Base-by-base conservation (phyloP, 257 asterid species). In the Gentiana macrophylla region DNA sequence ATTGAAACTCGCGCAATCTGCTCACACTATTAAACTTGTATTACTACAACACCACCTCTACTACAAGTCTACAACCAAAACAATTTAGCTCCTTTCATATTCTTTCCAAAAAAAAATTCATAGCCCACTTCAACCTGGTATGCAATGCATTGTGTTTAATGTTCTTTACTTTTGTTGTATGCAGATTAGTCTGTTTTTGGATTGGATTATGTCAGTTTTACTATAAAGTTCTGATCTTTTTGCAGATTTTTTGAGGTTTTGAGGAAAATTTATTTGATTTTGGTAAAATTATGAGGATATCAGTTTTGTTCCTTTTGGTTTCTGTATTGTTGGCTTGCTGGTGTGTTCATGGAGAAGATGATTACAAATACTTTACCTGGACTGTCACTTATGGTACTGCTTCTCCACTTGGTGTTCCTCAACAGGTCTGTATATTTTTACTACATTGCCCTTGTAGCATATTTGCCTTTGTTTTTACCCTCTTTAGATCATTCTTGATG, bases 321-420 rank as follows among this genome's bases (percentile, higher is more conserved):
- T 68, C 67, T 57, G 80, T 83, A 7, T 50, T 75, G 53, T 69
- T 81, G 62, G 71, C 73, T 2, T 54, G 79, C 54, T 75, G 80
- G 84, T 62, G 79, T 54, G 76, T 67, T 1, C 74, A 68, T 66
- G 89, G 86, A 57, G 99, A 92, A 78, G 97, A 92, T 67, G 80
- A 52, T 72, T 92, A 92, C 79, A 88, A 71, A 70, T 88, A 67
- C 64, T 89, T 57, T 59, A 85, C 97, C 49, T 92, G 95, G 95
- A 88, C 91, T 50, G 79, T 79, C 53, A 83, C 95, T 62, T 92
- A 92, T 55, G 99, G 95, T 53, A 80, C 68, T 45, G 73, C 85
- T 75, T 74, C 84, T 15, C 94, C 94, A 5, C 89, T 88, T 55
- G 99, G 99, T 50, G 52, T 60, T 62, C 67, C 94, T 58, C 99